Percentiles rank a stretch among this genome's conserved stretches.
phyloP scores from a whole-genome alignment of 2,329 filamentous ascomycete species.

The Conoideocrella luteorostrata region DNA sequence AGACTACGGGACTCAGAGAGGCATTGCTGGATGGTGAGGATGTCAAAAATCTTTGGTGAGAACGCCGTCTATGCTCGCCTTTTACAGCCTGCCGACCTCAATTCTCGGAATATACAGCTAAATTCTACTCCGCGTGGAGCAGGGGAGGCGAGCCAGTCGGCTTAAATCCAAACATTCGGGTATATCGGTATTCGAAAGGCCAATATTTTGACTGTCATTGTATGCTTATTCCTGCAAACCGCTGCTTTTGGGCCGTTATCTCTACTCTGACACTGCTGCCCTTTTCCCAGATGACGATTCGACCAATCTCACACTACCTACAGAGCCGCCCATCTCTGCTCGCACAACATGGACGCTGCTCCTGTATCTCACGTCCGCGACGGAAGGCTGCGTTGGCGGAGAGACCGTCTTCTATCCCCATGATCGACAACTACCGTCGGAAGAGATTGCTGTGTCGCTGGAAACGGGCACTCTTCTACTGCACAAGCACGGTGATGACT shows the following conservation, averaged over 20 bases:
- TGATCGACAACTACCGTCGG: slow-evolving; percentile 45
- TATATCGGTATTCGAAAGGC: slow-evolving; percentile 79
- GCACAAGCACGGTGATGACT: slow-evolving; percentile 84
- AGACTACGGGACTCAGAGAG: slow-evolving; percentile 65
- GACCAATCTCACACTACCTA: slow-evolving; percentile 58
- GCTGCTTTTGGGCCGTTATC: background rate
- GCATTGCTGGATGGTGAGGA: slow-evolving; percentile 39
- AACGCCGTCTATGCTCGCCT: slow-evolving; percentile 8
- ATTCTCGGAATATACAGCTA: too few species aligned
- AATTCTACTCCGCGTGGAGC: slow-evolving; percentile 15
- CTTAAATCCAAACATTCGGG: slow-evolving; percentile 78
- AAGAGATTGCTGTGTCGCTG: slow-evolving; percentile 65
- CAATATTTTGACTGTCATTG: slow-evolving; percentile 94
- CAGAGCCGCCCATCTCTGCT: slow-evolving; percentile 22
- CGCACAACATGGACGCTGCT: slow-evolving; percentile 85
- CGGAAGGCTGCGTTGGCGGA: slow-evolving; percentile 72
- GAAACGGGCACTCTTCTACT: slow-evolving; percentile 82
- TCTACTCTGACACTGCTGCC: too few species aligned
- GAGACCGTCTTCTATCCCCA: slow-evolving; percentile 90
- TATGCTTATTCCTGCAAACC: slow-evolving; percentile 36
- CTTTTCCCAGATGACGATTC: slow-evolving; percentile 71
- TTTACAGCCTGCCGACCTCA: too few species aligned
- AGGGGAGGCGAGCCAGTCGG: slow-evolving; percentile 84
- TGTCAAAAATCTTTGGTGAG: slow-evolving; percentile 38
- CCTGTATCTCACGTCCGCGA: slow-evolving; percentile 72